Conservation (phyloP, 768 basidiomycete species). For the Suillus variegatus region DNA sequence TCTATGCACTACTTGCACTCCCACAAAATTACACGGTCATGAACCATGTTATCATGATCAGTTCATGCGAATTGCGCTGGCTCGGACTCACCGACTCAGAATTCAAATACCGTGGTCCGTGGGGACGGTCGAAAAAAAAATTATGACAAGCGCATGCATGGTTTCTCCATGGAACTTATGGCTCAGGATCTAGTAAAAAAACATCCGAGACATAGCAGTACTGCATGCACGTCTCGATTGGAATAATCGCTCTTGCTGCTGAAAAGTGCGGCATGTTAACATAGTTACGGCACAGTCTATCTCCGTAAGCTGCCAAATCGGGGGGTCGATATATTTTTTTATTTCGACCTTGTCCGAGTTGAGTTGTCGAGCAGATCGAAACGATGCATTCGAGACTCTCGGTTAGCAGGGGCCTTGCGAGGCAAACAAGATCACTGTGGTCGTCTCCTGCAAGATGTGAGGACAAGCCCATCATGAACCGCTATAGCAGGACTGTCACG, state of each 20-base stretch:
- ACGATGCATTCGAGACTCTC: slow-evolving; percentile 25
- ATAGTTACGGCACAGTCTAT: background rate
- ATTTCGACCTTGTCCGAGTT: slow-evolving; percentile 14
- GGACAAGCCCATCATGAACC: slow-evolving; percentile 53
- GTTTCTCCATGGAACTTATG: slow-evolving; percentile 5
- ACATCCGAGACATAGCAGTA: background rate
- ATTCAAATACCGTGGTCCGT: slow-evolving; percentile 11
- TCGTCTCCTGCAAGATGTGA: slow-evolving; percentile 40
- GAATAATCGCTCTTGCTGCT: background rate
- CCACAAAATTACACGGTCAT: background rate
- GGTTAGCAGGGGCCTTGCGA: slow-evolving; percentile 14
- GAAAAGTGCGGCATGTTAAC: background rate
- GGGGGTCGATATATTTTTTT: background rate
- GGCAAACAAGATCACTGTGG: slow-evolving; percentile 36
- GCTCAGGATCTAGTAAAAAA: background rate
- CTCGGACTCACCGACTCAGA: background rate
- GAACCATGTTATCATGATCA: background rate
- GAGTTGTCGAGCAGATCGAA: slow-evolving; percentile 3
- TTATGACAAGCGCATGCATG: slow-evolving; percentile 1
- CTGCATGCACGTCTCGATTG: background rate
- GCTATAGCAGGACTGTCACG: slow-evolving; percentile 81
- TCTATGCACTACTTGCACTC: background rate
- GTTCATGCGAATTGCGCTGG: background rate
- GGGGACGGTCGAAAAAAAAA: slow-evolving; percentile 6
- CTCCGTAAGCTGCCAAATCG: slow-evolving; percentile 1